Percentiles rank a stretch among this genome's conserved stretches.
Evolutionary conservation across 257 asterid genomes (phyloP).

Genomic region (Nicotiana paniculata): DNA sequence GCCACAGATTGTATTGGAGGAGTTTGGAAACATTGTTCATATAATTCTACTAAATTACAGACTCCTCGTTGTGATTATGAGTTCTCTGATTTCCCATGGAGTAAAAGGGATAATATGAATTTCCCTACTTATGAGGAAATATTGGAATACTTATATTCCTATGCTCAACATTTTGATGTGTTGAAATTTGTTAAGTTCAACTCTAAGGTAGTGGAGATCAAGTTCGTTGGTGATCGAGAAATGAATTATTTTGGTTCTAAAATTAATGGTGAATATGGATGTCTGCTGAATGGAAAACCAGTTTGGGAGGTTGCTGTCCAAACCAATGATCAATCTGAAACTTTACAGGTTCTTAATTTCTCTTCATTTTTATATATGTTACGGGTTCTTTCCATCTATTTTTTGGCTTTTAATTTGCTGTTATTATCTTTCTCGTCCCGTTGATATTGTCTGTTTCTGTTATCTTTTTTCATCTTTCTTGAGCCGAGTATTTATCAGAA

Average conservation of each 20-base stretch:
- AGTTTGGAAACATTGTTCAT: constrained; percentile 79
- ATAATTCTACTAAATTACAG: constrained; percentile 59
- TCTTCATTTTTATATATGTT: background rate
- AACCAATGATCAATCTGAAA: constrained; percentile 34
- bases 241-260: background rate
- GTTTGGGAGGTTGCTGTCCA: constrained; percentile 80
- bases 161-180: constrained; percentile 58
- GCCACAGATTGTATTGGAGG: constrained; percentile 78
- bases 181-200: constrained; percentile 56
- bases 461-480: no score
- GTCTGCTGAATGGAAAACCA: constrained; percentile 51
- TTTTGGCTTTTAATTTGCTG: no score
- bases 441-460: no score
- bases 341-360: constrained; percentile 38
- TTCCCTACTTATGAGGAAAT: constrained; percentile 70
- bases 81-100: constrained; percentile 88
- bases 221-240: constrained; percentile 39
- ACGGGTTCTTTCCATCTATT: no score
- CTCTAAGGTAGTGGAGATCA: constrained; percentile 74
- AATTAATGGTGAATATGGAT: constrained; percentile 27
- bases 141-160: constrained; percentile 61
- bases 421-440: no score
- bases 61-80: constrained; percentile 88
- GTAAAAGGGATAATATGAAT: constrained; percentile 54
- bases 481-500: no score